A percentile compares a stretch with the other conserved stretches of the same genome.
Evolutionary conservation across 2,329 filamentous ascomycete genomes (phyloP).

Genomic region (Biscogniauxia sp.): DNA sequence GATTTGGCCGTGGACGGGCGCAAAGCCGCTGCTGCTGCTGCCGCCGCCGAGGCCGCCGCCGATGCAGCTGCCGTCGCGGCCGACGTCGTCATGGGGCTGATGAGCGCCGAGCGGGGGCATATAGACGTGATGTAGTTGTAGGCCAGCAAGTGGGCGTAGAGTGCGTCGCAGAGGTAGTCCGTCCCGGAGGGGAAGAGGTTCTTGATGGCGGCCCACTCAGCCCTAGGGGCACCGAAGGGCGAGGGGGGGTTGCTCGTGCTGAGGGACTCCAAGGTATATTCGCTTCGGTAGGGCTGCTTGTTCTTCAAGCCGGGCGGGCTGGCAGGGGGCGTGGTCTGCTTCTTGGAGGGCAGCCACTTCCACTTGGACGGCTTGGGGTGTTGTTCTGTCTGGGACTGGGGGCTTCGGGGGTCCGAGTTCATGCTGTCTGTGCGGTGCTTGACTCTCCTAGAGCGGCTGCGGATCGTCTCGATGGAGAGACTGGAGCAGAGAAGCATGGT

Average conservation of each 20-base stretch:
- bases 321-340: constrained; percentile 9
- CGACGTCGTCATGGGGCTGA: constrained; percentile 5
- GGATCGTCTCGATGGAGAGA: constrained; percentile 57
- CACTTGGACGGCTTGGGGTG: constrained; percentile 22
- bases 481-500: constrained; percentile 57
- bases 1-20: background rate
- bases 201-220: constrained; percentile 45
- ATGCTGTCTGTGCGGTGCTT: constrained; percentile 34
- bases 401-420: constrained; percentile 17
- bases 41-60: background rate
- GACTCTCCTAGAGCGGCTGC: constrained; percentile 53
- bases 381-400: constrained; percentile 13
- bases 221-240: constrained; percentile 17
- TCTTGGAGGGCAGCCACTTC: constrained; percentile 26
- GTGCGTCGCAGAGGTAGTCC: constrained; percentile 55
- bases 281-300: constrained; percentile 1
- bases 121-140: constrained; percentile 54
- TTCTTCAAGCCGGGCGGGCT: background rate
- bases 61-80: too few species aligned
- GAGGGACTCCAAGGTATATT: background rate
- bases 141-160: constrained; percentile 58
- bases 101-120: constrained; percentile 27
- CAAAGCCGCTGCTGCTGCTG: background rate
- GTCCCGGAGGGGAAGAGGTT: constrained; percentile 52
- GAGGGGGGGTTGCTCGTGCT: background rate